A percentile compares a stretch with the other conserved stretches of the same genome.
Conservation (phyloP, 1,284 basidiomycete genomes). For the Cronartium quercuum region DNA sequence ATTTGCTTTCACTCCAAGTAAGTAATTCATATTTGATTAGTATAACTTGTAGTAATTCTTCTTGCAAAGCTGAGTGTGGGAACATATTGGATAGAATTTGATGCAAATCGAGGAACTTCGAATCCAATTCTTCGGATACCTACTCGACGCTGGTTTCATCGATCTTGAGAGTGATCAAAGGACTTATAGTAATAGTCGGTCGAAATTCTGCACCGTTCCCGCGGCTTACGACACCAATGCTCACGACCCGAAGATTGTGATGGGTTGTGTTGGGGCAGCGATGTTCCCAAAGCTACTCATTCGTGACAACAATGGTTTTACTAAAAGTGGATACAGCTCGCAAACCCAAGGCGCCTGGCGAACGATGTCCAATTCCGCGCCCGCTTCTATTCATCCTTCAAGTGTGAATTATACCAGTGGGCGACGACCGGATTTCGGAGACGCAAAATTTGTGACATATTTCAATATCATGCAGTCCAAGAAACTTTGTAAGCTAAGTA, state of each 20-base stretch:
- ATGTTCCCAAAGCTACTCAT: slow-evolving; percentile 85
- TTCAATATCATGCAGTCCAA: slow-evolving; percentile 91
- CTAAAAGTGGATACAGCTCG: neutral
- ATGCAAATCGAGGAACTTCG: slow-evolving; percentile 95
- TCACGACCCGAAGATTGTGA: slow-evolving; percentile 59
- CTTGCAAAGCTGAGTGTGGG: neutral
- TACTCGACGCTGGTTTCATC: slow-evolving; percentile 36
- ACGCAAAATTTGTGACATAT: slow-evolving; percentile 65
- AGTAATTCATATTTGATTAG: neutral
- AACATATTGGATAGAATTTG: slow-evolving; percentile 60
- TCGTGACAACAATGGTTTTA: slow-evolving; percentile 54
- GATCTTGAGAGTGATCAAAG: neutral
- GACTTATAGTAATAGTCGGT: slow-evolving; percentile 54
- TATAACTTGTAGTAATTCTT: neutral
- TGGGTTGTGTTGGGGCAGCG: slow-evolving; percentile 76
- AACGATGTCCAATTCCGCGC: slow-evolving; percentile 81
- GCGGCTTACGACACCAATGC: slow-evolving; percentile 66
- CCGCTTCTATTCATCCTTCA: slow-evolving; percentile 80
- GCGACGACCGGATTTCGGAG: slow-evolving; percentile 60
- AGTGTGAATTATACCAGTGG: slow-evolving; percentile 70
- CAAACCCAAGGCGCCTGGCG: slow-evolving; percentile 58
- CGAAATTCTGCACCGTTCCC: slow-evolving; percentile 71
- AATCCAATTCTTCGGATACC: slow-evolving; percentile 27
- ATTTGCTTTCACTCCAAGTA: slow-evolving; percentile 80
- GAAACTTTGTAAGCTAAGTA: slow-evolving; percentile 58